phyloP scores from a whole-genome alignment of 1,284 basidiomycete genomes.

The Fereydounia khargensis region DNA sequence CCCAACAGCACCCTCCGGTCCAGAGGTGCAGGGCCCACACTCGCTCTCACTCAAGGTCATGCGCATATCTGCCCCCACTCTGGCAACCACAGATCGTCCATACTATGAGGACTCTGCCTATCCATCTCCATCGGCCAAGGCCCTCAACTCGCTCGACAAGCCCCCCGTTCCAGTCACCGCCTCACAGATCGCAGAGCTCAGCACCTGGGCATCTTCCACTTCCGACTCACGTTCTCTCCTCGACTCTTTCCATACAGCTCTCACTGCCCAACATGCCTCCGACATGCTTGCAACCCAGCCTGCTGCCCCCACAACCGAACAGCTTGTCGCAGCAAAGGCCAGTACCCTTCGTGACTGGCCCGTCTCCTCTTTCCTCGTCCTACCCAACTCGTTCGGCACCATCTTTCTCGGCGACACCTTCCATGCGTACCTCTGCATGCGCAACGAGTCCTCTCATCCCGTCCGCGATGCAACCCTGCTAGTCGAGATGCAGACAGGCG shows the following conservation, averaged over 20 bases:
- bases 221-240: too few relatives aligned
- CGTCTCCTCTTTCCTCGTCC: constrained; percentile 10
- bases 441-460: constrained; percentile 34
- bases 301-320: neutral
- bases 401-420: constrained; percentile 53
- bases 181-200: neutral
- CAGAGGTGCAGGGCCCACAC: too few relatives aligned
- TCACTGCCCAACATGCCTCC: neutral
- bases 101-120: constrained; percentile 16
- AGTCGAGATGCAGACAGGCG: constrained; percentile 49
- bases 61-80: constrained; percentile 32
- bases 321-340: neutral
- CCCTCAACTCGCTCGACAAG: neutral
- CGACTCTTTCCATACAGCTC: neutral
- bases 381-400: constrained; percentile 40
- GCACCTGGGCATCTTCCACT: too few relatives aligned
- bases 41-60: constrained; percentile 46
- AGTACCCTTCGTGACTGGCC: constrained; percentile 6
- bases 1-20: too few relatives aligned
- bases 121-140: neutral
- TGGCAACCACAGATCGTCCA: constrained; percentile 19
- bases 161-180: neutral
- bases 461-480: constrained; percentile 32
- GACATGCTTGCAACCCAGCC: neutral
- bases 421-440: constrained; percentile 46